These are phyloP conservation scores for Prunus kanzakura DNA, from an alignment of 306 rosid species.

Conservation along the genomic window DNA sequence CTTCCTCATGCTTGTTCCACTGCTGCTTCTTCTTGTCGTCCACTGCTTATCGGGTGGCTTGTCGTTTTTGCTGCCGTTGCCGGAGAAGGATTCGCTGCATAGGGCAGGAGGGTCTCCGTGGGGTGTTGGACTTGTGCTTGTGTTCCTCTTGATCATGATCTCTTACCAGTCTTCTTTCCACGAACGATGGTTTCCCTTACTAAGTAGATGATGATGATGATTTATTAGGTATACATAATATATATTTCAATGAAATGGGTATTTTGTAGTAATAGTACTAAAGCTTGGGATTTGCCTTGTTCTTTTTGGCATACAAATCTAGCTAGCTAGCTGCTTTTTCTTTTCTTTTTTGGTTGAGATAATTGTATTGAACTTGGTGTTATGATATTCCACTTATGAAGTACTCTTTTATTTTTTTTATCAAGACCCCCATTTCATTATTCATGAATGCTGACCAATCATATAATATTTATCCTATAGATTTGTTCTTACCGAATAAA, in stretches of 20 bases:
- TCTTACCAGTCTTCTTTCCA: conserved; percentile 73
- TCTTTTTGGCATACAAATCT: conserved; percentile 1
- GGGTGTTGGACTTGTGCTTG: conserved; percentile 71
- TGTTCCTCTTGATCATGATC: conserved; percentile 58
- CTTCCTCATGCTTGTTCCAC: conserved; percentile 52
- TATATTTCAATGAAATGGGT: background rate
- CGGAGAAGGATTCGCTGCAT: conserved; percentile 63
- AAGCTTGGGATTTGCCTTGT: background rate
- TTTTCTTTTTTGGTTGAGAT: background rate
- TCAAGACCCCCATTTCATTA: background rate
- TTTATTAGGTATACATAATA: background rate
- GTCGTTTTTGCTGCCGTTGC: conserved; percentile 38
- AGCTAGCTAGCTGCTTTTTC: background rate
- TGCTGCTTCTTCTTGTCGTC: conserved; percentile 44
- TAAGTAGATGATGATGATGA: conserved; percentile 22
- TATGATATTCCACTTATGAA: background rate
- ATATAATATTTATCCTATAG: background rate
- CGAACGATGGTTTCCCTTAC: conserved; percentile 79
- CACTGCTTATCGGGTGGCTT: conserved; percentile 51
- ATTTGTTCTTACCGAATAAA: background rate
- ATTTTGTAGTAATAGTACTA: background rate
- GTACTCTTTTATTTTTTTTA: background rate
- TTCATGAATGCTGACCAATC: background rate
- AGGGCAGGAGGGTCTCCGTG: conserved; percentile 87
- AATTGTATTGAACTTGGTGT: background rate